Conservation (phyloP, 495 filamentous ascomycete species). For the Trichocladium uniseriatum region DNA sequence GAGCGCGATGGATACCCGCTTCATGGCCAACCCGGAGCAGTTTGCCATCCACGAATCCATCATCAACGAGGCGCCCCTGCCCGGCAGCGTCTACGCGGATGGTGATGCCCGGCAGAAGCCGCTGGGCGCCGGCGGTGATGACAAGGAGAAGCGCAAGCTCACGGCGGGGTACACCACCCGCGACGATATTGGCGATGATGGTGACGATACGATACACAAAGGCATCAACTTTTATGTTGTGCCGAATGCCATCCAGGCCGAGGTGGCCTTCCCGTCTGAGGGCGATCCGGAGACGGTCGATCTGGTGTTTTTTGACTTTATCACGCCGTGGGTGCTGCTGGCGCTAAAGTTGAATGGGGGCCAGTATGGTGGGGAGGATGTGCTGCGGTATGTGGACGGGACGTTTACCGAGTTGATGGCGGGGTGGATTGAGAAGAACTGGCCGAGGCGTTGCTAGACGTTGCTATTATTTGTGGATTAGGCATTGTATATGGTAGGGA, state of each 20-base stretch:
- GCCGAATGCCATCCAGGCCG: conserved; percentile 71
- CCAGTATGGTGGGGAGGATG: conserved; percentile 49
- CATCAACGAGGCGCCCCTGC: conserved; percentile 8
- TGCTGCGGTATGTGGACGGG: conserved; percentile 55
- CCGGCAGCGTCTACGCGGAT: background rate
- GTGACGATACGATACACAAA: conserved; percentile 82
- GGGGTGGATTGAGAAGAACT: conserved; percentile 71
- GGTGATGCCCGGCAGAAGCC: conserved; percentile 21
- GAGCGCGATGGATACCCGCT: conserved; percentile 25
- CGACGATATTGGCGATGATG: conserved; percentile 76
- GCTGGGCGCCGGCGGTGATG: conserved; percentile 9
- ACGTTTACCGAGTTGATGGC: conserved; percentile 67
- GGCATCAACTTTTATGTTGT: conserved; percentile 64
- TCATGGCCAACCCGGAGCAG: conserved; percentile 36
- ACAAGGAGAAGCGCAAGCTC: conserved; percentile 32
- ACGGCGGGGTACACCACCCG: conserved; percentile 79
- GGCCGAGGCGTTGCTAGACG: conserved; percentile 46
- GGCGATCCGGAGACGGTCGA: conserved; percentile 62
- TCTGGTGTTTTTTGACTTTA: conserved; percentile 84
- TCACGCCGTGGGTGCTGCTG: conserved; percentile 65
- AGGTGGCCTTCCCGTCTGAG: conserved; percentile 45
- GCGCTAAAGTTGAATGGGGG: conserved; percentile 61
- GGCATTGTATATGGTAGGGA: too few species aligned
- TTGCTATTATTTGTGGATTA: background rate
- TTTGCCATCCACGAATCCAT: conserved; percentile 19